A percentile compares a stretch with the other conserved stretches of the same genome.
These are phyloP conservation scores for Kwoniella europaea DNA, from an alignment of 768 basidiomycete genomes.

Conservation along the genomic window DNA sequence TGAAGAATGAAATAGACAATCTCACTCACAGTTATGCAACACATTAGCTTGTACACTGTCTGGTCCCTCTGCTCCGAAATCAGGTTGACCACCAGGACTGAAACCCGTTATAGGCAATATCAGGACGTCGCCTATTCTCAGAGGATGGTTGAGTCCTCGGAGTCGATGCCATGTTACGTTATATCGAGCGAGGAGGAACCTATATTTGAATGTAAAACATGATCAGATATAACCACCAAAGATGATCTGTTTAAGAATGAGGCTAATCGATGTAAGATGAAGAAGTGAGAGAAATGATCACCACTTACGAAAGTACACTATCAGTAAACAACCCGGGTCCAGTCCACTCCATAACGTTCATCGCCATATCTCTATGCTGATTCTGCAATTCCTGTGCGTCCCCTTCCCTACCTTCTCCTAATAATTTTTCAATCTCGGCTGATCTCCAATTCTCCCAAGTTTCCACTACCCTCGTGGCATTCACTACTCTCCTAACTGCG, in stretches of 20 bases:
- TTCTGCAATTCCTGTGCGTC: constrained; percentile 21
- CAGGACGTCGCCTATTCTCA: constrained; percentile 57
- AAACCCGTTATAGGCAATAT: constrained; percentile 49
- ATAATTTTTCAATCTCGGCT: constrained; percentile 17
- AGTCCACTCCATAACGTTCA: constrained; percentile 55
- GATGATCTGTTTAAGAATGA: too few species aligned
- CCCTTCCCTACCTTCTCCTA: constrained; percentile 17
- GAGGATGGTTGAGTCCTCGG: constrained; percentile 39
- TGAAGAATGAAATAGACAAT: too few species aligned
- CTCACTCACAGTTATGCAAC: constrained; percentile 45
- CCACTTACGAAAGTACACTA: constrained; percentile 43
- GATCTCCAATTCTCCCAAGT: constrained; percentile 34
- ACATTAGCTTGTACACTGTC: constrained; percentile 42
- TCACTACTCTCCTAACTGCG: constrained; percentile 46
- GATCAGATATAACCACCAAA: too few species aligned
- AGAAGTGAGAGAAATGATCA: neutral
- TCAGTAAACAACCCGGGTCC: constrained; percentile 50
- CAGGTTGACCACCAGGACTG: constrained; percentile 43
- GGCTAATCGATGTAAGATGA: too few species aligned
- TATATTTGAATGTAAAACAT: neutral
- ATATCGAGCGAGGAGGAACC: constrained; percentile 52
- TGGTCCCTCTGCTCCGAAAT: constrained; percentile 36
- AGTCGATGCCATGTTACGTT: constrained; percentile 49
- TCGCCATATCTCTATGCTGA: constrained; percentile 25
- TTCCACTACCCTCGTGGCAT: constrained; percentile 39